Evolutionary conservation across 345 rosid species (phyloP), one percentile per base, ranked within the genome.

Genomic region (Arabis alpina): DNA sequence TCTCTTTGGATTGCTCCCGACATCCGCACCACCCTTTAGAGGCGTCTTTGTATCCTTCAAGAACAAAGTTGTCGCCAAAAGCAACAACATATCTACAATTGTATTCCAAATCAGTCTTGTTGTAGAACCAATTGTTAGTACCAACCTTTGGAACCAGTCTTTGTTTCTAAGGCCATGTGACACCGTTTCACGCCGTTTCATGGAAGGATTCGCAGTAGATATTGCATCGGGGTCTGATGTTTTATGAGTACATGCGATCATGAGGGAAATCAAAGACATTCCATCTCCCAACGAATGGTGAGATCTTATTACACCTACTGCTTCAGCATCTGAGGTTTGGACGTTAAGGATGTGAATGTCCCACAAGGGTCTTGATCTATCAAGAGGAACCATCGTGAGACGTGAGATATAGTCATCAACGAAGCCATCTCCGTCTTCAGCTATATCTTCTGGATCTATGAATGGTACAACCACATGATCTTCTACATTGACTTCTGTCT

Each of bases 341-440:
- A 88, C 57, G 66, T 92, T 88, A 5, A 92, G 85, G 56, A 93
- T 63, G 69, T 90, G 98, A 28, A 93, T 71, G 60, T 93, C 93
- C 97, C 98, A 93, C 11, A 88, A 64, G 2, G 97, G 98, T 66
- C 80, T 83, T 10, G 92, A 80, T 55, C 45, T n/a, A 73, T 90
- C 88, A 49, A 90, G 39, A 10, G 91, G 85, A 8, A 50, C 63
- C 47, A 67, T 73, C 5, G 91, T 83, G 39, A 87, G 80, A 61
- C 84, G 69, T 8, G 98, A 77, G 28, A 84, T 58, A 75, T 88
- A 88, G 52, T 90, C 89, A 55, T 85, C 90, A 0, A 90, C 75
- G n/a, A 82, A 88, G 45, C 77, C 54, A 56, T 86, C 81, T 3
- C 92, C 85, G 10, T 71, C 80, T 51, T 78, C 87, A 28, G 57